Conservation (phyloP, 305 asterid species). For the Plantago lanceolata region DNA sequence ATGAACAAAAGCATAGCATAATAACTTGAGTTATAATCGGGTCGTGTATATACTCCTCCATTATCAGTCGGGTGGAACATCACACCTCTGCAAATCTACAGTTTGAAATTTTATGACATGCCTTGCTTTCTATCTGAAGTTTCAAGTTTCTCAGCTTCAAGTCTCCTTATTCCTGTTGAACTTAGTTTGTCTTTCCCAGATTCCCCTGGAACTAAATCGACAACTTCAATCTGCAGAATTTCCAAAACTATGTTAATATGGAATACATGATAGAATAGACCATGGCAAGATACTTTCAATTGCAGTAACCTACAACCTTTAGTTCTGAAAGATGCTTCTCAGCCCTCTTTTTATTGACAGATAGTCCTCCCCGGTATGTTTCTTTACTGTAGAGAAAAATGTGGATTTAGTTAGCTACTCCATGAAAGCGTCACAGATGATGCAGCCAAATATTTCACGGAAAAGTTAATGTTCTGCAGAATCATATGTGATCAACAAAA, state of each 20-base stretch:
- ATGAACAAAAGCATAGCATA: neutral
- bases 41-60: neutral
- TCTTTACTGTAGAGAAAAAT: conserved; percentile 56
- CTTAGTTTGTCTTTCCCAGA: conserved; percentile 50
- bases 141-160: conserved; percentile 53
- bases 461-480: neutral
- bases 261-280: neutral
- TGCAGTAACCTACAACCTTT: conserved; percentile 37
- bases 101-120: neutral
- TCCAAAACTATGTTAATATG: neutral
- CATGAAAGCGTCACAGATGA: neutral
- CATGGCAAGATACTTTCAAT: conserved; percentile 16
- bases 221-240: conserved; percentile 56
- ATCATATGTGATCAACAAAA: neutral
- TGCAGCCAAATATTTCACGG: neutral
- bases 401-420: conserved; percentile 26
- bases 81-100: conserved; percentile 20
- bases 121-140: conserved; percentile 31
- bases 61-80: conserved; percentile 15
- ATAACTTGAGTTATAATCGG: neutral
- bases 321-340: conserved; percentile 73
- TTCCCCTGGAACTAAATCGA: conserved; percentile 61
- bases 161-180: conserved; percentile 55
- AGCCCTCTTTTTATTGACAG: conserved; percentile 71
- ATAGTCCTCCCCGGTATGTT: conserved; percentile 73